Evolutionary conservation across 1,284 basidiomycete genomes (phyloP), one percentile per base, ranked within the genome.

Genomic region (Trichosporon sp.): DNA sequence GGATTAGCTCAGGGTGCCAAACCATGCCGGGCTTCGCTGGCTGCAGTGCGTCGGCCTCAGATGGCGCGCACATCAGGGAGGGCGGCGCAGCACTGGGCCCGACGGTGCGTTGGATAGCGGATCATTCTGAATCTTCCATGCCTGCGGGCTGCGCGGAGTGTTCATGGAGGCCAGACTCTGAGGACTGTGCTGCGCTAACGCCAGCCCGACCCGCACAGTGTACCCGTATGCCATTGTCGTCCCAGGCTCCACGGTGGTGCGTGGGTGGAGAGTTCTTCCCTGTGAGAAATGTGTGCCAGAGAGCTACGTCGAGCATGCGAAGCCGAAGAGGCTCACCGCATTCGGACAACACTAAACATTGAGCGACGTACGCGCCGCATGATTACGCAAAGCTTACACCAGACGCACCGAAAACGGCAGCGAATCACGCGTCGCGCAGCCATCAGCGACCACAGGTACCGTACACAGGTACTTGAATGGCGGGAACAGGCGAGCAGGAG

Each of bases 101-200:
- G 54, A 19, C 21, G 31, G 11, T 14, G 21, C 54, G 26, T 4
- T 31, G 54, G 21, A 31, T 14, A 26, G 21, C 11, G 21, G 54
- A 31, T 31, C 26, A 7, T 63, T 63, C 59, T 35, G 32, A 63
- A 63, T 35, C 59, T 63, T 63, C 59, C 59, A 63, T 63, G 59
- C 31, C 31, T 63, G 59, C 59, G 59, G 32, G 14, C 59, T 63
- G 59, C 59, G 59, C 32, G 59, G 59, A 35, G 43, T n/a, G 43
- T 46, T 46, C 43, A 46, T 46, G 51, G 21, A 54, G 21, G 8
- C 48, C 12, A 16, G 26, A 26, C 26, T 26, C 26, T 26, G 26
- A 26, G 48, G 16, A 54, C 51, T 16, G 51, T 21, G 21, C 19
- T 54, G 51, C 51, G 21, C 51, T 26, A 26, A 16, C 21, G 51